Evolutionary conservation across 768 basidiomycete species (phyloP).

Genomic region (Lactarius vividus): DNA sequence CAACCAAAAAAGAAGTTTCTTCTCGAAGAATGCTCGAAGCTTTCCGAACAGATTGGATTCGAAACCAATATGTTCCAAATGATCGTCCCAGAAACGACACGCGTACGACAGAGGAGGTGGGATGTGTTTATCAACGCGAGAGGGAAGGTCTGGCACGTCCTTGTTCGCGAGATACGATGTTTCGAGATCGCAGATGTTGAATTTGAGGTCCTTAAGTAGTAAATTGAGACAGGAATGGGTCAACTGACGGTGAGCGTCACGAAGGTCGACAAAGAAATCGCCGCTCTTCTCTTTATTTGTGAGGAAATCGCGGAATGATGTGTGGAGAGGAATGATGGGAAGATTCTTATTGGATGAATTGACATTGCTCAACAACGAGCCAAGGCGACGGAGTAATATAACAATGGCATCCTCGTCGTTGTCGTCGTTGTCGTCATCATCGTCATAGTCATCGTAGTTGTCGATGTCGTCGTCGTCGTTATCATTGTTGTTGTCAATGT

Average conservation of each 20-base stretch:
- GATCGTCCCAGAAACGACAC: conserved; percentile 8
- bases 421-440: too few species aligned
- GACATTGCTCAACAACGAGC: conserved; percentile 2
- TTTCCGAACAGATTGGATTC: not conserved
- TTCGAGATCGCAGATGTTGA: conserved; percentile 5
- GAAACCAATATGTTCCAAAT: not conserved
- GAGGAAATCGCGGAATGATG: not conserved
- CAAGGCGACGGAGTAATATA: not conserved
- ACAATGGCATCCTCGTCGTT: not conserved
- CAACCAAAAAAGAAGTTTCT: conserved; percentile 6
- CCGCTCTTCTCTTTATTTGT: not conserved
- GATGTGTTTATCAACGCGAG: not conserved
- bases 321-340: not conserved
- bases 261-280: not conserved
- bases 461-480: too few species aligned
- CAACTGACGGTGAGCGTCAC: conserved; percentile 1
- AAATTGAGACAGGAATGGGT: not conserved
- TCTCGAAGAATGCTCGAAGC: not conserved
- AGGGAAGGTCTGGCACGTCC: not conserved
- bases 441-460: too few species aligned
- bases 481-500: too few species aligned
- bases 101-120: not conserved
- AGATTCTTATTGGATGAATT: not conserved
- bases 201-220: not conserved
- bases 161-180: not conserved